Evolutionary conservation across 768 basidiomycete genomes (phyloP).

Genomic region (Leccinum rimulosum): DNA sequence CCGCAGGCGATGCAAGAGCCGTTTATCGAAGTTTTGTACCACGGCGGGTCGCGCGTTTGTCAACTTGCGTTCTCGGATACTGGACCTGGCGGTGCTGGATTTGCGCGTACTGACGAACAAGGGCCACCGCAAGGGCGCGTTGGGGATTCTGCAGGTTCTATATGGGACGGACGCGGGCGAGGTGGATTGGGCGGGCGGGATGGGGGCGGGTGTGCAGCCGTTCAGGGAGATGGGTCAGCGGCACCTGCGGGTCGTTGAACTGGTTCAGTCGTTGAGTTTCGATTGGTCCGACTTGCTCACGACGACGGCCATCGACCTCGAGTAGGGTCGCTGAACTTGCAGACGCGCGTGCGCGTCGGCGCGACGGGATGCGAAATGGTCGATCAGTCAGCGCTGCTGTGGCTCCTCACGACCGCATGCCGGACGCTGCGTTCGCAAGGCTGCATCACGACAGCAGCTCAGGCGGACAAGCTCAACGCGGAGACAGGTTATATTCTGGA

Average conservation of each 20-base stretch:
- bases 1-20: too few species aligned
- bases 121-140: slow-evolving; percentile 68
- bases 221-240: slow-evolving; percentile 80
- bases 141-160: slow-evolving; percentile 75
- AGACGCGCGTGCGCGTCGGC: slow-evolving; percentile 66
- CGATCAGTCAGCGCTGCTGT: slow-evolving; percentile 67
- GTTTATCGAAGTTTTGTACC: too few species aligned
- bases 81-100: slow-evolving; percentile 85
- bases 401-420: too few species aligned
- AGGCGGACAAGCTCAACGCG: slow-evolving; percentile 60
- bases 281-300: slow-evolving; percentile 81
- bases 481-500: slow-evolving; percentile 79
- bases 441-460: slow-evolving; percentile 36
- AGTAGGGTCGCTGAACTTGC: slow-evolving; percentile 66
- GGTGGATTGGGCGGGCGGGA: slow-evolving; percentile 39
- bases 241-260: slow-evolving; percentile 82
- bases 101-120: slow-evolving; percentile 81
- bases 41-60: slow-evolving; percentile 27
- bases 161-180: slow-evolving; percentile 61
- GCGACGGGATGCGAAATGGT: slow-evolving; percentile 78
- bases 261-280: slow-evolving; percentile 82
- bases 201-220: slow-evolving; percentile 41
- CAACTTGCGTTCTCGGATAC: slow-evolving; percentile 76
- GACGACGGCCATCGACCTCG: slow-evolving; percentile 55
- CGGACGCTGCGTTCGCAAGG: too few species aligned